phyloP scores from a whole-genome alignment of 2,329 filamentous ascomycete genomes.

The Pyrenophora tritici-repentis region DNA sequence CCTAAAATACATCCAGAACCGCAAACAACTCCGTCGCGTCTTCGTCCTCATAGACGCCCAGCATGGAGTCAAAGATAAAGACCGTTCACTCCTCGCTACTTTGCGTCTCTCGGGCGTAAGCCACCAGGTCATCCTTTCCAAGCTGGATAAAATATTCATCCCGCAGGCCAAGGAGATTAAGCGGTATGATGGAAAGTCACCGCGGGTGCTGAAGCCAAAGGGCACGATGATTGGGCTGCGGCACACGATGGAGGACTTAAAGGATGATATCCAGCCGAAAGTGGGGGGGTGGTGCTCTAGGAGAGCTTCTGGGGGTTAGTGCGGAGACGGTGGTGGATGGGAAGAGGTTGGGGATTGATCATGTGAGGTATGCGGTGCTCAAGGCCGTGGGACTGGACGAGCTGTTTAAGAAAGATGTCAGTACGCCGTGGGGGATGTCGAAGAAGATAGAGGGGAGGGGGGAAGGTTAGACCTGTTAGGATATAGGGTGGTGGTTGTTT shows the following conservation, averaged over 20 bases:
- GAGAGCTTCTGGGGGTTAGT: slow-evolving; percentile 66
- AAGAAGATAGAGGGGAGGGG: no score
- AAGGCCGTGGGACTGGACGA: slow-evolving; percentile 53
- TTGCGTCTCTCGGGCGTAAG: slow-evolving; percentile 62
- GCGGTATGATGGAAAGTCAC: slow-evolving; percentile 17
- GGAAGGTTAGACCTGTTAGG: no score
- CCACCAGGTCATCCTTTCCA: slow-evolving; percentile 69
- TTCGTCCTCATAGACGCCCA: slow-evolving; percentile 68
- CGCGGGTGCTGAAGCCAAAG: slow-evolving; percentile 20
- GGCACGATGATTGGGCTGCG: slow-evolving; percentile 53
- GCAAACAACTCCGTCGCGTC: slow-evolving; percentile 65
- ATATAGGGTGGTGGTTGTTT: no score
- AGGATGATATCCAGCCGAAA: slow-evolving; percentile 42
- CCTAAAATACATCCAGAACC: slow-evolving; percentile 67
- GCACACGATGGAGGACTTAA: slow-evolving; percentile 45
- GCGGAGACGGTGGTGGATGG: slow-evolving; percentile 55
- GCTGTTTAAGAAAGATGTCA: slow-evolving; percentile 3
- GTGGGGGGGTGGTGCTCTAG: slow-evolving; percentile 50
- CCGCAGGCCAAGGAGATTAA: slow-evolving; percentile 26
- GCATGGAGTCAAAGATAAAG: slow-evolving; percentile 67
- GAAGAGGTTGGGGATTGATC: slow-evolving; percentile 62
- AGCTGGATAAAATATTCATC: slow-evolving; percentile 58
- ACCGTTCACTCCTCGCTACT: slow-evolving; percentile 61
- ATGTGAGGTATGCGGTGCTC: slow-evolving; percentile 67
- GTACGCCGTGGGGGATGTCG: not conserved